Evolutionary conservation across 108 stramenopile species (phyloP).

Genomic region (Nitzschia palea): DNA sequence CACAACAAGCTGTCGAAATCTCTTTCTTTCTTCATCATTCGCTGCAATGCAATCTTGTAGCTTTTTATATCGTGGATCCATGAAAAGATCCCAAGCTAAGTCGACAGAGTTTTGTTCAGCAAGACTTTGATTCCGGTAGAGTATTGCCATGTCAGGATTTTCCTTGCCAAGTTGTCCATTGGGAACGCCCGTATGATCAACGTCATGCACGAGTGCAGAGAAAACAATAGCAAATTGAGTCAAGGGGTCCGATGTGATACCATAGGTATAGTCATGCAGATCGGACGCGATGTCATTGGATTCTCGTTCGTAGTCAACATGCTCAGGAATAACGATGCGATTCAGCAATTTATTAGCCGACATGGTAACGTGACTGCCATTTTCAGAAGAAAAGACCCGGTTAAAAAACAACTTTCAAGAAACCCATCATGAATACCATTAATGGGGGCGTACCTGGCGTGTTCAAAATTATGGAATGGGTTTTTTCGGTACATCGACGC

Average conservation of each 20-base stretch:
- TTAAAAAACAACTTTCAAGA: too few relatives aligned
- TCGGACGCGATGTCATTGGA: slow-evolving; percentile 7
- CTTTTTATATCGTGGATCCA: slow-evolving; percentile 25
- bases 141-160: slow-evolving; percentile 34
- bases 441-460: slow-evolving; percentile 56
- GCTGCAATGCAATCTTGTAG: slow-evolving; percentile 40
- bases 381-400: not conserved
- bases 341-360: slow-evolving; percentile 47
- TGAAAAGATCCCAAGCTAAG: slow-evolving; percentile 49
- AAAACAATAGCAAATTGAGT: slow-evolving; percentile 50
- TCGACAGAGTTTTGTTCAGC: slow-evolving; percentile 57
- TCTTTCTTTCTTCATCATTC: slow-evolving; percentile 30
- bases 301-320: slow-evolving; percentile 19
- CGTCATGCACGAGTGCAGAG: slow-evolving; percentile 64
- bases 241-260: slow-evolving; percentile 46
- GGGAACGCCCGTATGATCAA: slow-evolving; percentile 37
- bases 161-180: slow-evolving; percentile 37
- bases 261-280: slow-evolving; percentile 26
- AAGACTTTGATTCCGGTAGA: slow-evolving; percentile 58
- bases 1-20: slow-evolving; percentile 55
- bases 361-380: slow-evolving; percentile 42
- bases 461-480: slow-evolving; percentile 56
- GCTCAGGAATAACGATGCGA: slow-evolving; percentile 16
- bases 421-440: too few relatives aligned
- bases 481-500: slow-evolving; percentile 35